Evolutionary conservation across 1,284 basidiomycete species (phyloP).

Genomic region (Cutaneotrichosporon arboriforme): DNA sequence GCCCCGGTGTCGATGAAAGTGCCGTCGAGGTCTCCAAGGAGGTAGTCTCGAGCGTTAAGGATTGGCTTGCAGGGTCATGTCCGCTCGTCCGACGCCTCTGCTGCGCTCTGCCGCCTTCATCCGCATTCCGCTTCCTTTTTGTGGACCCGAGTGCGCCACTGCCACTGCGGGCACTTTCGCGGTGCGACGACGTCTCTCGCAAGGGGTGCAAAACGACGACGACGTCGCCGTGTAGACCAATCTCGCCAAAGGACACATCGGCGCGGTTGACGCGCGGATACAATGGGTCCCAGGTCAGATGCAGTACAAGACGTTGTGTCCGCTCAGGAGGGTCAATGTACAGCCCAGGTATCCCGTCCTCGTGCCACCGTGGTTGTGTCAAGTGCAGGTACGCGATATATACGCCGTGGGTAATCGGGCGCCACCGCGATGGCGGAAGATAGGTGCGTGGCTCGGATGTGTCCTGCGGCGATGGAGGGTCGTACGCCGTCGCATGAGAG

Average conservation of each 20-base stretch:
- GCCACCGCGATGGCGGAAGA: background rate
- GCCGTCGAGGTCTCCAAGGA: no score
- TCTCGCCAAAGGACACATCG: background rate
- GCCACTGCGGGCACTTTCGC: no score
- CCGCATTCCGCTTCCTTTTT: no score
- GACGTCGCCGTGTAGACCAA: background rate
- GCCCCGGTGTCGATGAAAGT: background rate
- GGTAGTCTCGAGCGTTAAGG: no score
- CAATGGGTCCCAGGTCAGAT: background rate
- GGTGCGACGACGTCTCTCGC: no score
- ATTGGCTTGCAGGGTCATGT: no score
- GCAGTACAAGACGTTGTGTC: background rate
- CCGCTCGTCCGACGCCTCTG: no score
- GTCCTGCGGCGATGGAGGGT: no score
- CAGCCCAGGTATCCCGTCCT: background rate
- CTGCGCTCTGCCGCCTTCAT: no score
- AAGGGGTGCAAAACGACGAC: background rate
- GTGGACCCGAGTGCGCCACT: no score
- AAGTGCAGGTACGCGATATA: conserved; percentile 3
- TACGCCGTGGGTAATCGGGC: background rate
- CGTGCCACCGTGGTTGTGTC: background rate
- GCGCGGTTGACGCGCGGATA: background rate
- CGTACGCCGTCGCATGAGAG: no score
- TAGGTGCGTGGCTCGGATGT: background rate
- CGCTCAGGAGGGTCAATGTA: background rate